phyloP scores from a whole-genome alignment of 768 basidiomycete genomes.

The Candolleomyces efflorescens region DNA sequence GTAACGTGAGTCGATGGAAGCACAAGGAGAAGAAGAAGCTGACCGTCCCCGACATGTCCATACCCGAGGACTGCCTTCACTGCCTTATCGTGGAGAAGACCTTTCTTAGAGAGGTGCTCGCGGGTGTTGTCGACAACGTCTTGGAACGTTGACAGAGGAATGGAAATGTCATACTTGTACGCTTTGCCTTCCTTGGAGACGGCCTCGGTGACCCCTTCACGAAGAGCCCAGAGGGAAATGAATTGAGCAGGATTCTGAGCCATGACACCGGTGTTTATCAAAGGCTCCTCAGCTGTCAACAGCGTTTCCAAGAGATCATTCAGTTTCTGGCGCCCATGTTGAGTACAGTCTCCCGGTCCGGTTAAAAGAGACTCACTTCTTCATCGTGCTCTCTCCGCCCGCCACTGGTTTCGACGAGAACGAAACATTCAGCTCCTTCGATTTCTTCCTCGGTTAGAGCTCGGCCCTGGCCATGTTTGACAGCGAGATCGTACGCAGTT shows the following conservation, averaged over 20 bases:
- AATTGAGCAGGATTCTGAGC: constrained; percentile 91
- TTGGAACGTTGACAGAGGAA: constrained; percentile 85
- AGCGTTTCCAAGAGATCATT: constrained; percentile 72
- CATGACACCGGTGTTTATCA: constrained; percentile 87
- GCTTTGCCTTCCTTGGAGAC: constrained; percentile 90
- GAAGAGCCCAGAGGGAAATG: constrained; percentile 83
- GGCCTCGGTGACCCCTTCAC: constrained; percentile 91
- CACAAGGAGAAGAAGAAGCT: constrained; percentile 20
- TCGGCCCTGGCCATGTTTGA: constrained; percentile 77
- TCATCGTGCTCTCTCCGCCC: constrained; percentile 90
- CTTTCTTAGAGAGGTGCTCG: constrained; percentile 64
- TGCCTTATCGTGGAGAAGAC: constrained; percentile 63
- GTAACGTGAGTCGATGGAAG: not conserved
- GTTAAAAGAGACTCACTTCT: constrained; percentile 50
- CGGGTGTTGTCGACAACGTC: constrained; percentile 78
- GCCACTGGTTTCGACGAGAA: constrained; percentile 93
- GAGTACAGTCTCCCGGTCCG: not conserved
- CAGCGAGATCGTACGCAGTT: constrained; percentile 77
- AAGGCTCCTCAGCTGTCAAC: constrained; percentile 63
- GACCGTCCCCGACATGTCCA: constrained; percentile 96
- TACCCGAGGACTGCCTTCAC: constrained; percentile 89
- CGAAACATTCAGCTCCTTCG: constrained; percentile 80
- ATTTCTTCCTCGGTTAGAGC: constrained; percentile 72
- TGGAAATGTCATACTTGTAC: constrained; percentile 96
- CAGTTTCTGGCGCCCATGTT: constrained; percentile 64